A percentile compares a stretch with the other conserved stretches of the same genome.
Evolutionary conservation across 768 basidiomycete genomes (phyloP).

Genomic region (Tricholoma bakamatsutake): DNA sequence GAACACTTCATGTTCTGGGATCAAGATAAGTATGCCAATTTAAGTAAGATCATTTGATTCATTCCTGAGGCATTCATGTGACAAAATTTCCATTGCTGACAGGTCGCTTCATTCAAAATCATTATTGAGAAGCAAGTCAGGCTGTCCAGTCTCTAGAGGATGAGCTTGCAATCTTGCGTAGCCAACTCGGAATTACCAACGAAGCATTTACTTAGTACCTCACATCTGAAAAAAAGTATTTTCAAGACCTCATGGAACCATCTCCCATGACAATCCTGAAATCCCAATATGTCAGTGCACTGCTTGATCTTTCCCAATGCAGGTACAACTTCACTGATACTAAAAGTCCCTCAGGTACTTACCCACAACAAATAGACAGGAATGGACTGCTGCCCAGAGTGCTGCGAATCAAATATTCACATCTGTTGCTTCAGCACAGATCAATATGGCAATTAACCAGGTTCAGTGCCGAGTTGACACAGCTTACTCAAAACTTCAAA

Average conservation of each 20-base stretch:
- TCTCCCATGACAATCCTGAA: too few relatives aligned
- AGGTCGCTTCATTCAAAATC: too few relatives aligned
- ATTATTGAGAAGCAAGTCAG: too few relatives aligned
- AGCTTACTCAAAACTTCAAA: too few relatives aligned
- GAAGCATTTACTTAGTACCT: background rate
- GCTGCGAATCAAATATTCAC: slow-evolving; percentile 1
- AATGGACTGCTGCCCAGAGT: background rate
- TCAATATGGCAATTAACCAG: background rate
- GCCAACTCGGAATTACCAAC: background rate
- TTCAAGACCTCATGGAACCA: background rate
- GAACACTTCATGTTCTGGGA: too few relatives aligned
- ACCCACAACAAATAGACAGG: background rate
- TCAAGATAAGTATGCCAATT: slow-evolving; percentile 8
- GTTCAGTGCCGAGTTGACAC: background rate
- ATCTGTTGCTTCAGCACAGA: background rate
- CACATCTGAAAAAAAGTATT: background rate
- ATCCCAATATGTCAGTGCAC: background rate
- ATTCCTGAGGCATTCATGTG: too few relatives aligned
- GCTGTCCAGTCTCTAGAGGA: background rate
- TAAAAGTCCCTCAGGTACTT: background rate
- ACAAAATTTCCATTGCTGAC: background rate
- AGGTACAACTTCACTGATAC: background rate
- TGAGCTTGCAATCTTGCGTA: background rate
- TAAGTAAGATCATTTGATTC: slow-evolving; percentile 7
- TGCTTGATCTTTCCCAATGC: slow-evolving; percentile 1